These are phyloP conservation scores for Rhododendron simsii DNA, from an alignment of 148 eudicot genomes.

Conservation along the genomic window DNA sequence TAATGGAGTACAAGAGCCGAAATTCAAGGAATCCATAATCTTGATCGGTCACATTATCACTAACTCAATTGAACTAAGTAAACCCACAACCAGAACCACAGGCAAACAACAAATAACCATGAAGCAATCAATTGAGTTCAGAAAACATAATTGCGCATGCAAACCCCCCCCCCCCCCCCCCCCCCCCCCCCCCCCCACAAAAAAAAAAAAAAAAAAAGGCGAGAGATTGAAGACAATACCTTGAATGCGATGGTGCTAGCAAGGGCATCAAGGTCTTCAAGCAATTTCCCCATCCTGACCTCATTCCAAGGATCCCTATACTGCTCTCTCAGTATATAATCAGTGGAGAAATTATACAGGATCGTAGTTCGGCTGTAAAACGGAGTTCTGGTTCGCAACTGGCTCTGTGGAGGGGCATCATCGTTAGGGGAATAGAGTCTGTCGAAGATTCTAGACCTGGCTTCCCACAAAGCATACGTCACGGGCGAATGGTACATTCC, in stretches of 20 bases:
- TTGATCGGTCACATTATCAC: neutral
- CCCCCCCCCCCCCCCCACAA: too few species aligned
- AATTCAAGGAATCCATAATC: neutral
- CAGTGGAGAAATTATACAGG: conserved; percentile 66
- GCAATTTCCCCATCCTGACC: conserved; percentile 89
- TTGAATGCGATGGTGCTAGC: conserved; percentile 97
- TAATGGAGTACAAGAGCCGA: neutral
- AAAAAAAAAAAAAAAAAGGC: too few species aligned
- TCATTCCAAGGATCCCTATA: conserved; percentile 92
- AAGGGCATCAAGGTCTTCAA: conserved; percentile 97
- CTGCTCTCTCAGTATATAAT: conserved; percentile 90
- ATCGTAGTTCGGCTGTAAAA: conserved; percentile 58
- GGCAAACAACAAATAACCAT: neutral
- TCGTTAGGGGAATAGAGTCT: conserved; percentile 49
- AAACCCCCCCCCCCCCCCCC: neutral
- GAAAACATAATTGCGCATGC: neutral
- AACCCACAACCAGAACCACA: neutral
- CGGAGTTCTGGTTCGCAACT: conserved; percentile 62
- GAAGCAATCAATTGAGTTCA: neutral
- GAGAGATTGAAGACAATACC: conserved; percentile 28
- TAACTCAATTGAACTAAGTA: neutral
- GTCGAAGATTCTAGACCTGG: conserved; percentile 69
- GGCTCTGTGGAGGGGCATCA: conserved; percentile 74
- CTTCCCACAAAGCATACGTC: conserved; percentile 88
- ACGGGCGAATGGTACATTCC: conserved; percentile 99